phyloP scores from a whole-genome alignment of 2,329 filamentous ascomycete genomes.

The Alternaria angustiovoidea region DNA sequence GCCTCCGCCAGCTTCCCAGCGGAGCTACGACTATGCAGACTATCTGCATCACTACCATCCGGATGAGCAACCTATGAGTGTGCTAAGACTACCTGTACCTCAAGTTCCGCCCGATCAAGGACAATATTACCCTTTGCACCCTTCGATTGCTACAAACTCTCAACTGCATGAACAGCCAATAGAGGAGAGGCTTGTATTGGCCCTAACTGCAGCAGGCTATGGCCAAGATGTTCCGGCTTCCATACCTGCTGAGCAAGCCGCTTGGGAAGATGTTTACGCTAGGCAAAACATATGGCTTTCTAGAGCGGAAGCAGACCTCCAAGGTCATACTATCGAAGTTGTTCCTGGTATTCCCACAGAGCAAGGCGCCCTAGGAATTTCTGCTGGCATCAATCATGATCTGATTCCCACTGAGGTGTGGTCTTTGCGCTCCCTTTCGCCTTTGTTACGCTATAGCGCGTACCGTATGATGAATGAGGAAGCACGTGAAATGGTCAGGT shows the following conservation, averaged over 20 bases:
- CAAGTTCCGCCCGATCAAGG: neutral
- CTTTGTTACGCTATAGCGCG: neutral
- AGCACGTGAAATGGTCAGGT: neutral
- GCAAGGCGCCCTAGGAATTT: neutral
- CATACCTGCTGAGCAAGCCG: neutral
- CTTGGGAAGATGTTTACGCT: neutral
- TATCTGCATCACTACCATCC: accelerated
- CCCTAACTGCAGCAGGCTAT: neutral
- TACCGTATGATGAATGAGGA: neutral
- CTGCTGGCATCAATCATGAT: accelerated
- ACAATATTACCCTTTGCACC: too few relatives aligned
- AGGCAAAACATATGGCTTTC: neutral
- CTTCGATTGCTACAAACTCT: neutral
- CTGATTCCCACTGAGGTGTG: neutral
- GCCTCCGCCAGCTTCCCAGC: neutral
- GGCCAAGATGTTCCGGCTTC: neutral
- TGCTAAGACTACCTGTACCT: neutral
- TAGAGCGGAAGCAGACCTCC: neutral
- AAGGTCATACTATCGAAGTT: accelerated
- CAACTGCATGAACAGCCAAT: neutral
- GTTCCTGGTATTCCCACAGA: neutral
- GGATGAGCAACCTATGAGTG: neutral
- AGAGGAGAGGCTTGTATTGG: neutral
- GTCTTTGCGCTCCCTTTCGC: neutral
- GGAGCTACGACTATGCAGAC: neutral